A percentile compares a stretch with the other conserved stretches of the same genome.
phyloP scores from a whole-genome alignment of 1,139 yeast species.

The Debaryomyces coudertii region DNA sequence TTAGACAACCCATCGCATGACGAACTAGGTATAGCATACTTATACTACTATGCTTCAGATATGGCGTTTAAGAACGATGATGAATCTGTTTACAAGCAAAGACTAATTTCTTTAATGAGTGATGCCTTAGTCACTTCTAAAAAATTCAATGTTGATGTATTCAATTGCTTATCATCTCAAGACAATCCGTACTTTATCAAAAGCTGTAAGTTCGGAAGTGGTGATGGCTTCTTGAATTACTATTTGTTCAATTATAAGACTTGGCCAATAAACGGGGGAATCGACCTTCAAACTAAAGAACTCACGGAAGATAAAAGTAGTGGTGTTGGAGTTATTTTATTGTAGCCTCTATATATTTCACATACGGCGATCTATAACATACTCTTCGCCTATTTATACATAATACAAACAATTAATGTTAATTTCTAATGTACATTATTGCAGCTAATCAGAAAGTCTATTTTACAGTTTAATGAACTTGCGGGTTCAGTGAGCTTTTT shows the following conservation, averaged over 20 bases:
- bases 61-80: constrained; percentile 42
- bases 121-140: constrained; percentile 84
- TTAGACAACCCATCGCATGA: constrained; percentile 67
- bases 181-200: constrained; percentile 85
- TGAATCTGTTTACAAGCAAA: constrained; percentile 46
- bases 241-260: constrained; percentile 90
- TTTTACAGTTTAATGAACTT: constrained; percentile 1
- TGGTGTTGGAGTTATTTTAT: constrained; percentile 88
- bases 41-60: constrained; percentile 87
- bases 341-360: constrained; percentile 35
- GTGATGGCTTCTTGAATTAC: constrained; percentile 90
- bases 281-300: constrained; percentile 55
- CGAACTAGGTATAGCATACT: constrained; percentile 81
- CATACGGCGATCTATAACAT: not conserved
- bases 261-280: constrained; percentile 80
- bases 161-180: constrained; percentile 88
- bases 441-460: not conserved
- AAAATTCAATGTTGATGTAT: constrained; percentile 74
- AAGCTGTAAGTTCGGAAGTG: constrained; percentile 85
- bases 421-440: not conserved
- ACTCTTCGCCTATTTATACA: not conserved
- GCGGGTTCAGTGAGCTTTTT: constrained; percentile 3
- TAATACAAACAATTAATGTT: no score
- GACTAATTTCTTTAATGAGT: constrained; percentile 63
- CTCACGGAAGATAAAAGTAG: constrained; percentile 60